Evolutionary conservation across 805 yeast genomes (phyloP), one percentile per base, ranked within the genome.

Genomic region (Dipodascus albidus): DNA sequence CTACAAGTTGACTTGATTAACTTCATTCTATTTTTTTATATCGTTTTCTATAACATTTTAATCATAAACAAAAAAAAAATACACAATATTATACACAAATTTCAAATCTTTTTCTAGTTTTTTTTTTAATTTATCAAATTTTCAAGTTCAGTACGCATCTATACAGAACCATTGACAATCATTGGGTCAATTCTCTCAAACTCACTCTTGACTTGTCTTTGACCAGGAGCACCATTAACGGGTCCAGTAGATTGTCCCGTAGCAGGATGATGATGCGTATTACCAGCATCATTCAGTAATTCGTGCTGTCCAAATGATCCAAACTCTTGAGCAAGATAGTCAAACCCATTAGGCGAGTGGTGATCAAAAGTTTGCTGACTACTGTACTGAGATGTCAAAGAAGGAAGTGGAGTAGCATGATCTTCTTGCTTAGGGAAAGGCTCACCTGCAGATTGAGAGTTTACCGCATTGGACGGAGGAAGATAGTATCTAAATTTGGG

Each of bases 121-220:
- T n/a, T n/a, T n/a, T n/a, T n/a, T n/a, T n/a, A n/a, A n/a, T n/a
- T n/a, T n/a, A n/a, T n/a, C n/a, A n/a, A 27, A 11, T 27, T 27
- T 27, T 27, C 11, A 27, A 11, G 33, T 27, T 27, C 33, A 6
- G 6, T 11, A n/a, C n/a, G n/a, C 11, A 38, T 14, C 44, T 38
- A 38, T 17, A 38, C 44, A 14, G 44, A 38, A 6, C 44, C 44
- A 38, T 50, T 50, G 24, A 50, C 24, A 23, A 50, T 50, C 47
- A 33, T 42, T 9, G 52, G 52, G 19, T 50, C 52, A 33, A 50
- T 50, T 14, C 52, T 31, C 17, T 50, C 52, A 38, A 50, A 23
- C 52, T 42, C 52, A 11, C 38, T 17, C 19, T 50, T 50, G 22
- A 31, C 47, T 3, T 23, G 23, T 20, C 42, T 23, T 8, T 23